Base-by-base conservation (phyloP, 768 basidiomycete species). In the Suillus americanus region DNA sequence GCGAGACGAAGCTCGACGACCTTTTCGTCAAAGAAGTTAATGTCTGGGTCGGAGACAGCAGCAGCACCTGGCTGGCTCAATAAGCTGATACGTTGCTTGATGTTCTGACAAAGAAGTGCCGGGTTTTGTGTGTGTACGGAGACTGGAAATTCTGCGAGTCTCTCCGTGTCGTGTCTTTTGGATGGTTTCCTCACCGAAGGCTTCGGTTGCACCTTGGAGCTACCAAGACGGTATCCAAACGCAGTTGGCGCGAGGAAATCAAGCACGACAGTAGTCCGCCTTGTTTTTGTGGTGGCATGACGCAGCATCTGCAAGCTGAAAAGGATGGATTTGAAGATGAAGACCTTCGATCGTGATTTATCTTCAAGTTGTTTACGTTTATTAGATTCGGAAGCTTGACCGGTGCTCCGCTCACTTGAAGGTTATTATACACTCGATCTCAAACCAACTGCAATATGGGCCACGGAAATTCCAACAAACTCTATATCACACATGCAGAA, bases 401-500 rank as follows among this genome's bases (percentile, higher is more conserved):
- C 7, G n/a, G 48, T 28, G 20, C 48, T 50, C 51, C 18, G 10
- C 25, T 50, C 25, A 30, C 30, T 33, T 30, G 28, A 51, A 28
- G 25, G 50, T 18, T 18, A 51, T 51, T 18, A n/a, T 30, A 53
- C 28, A 13, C 28, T 37, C 14, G 14, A 3, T 38, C 23, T 18
- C 37, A 40, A 23, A 25, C 23, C 56, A 38, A 56, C 55, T 23
- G 37, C 25, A 23, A 59, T 38, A 92, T 92, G 91, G 91, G 92
- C 59, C 92, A 94, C 80, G 92, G 92, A 74, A 92, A 91, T 72
- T 90, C 89, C 38, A 81, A 86, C 82, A 94, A 94, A 75, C 79
- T 95, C 35, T 95, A 95, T 74, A 91, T 95, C 73, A 95, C 93
- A 3, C 92, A 95, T 73, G 88, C 91, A 28, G 93, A 95, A 73